Evolutionary conservation across 1,284 basidiomycete genomes (phyloP), one percentile per base, ranked within the genome.

Genomic region (Albatrellus sp.): DNA sequence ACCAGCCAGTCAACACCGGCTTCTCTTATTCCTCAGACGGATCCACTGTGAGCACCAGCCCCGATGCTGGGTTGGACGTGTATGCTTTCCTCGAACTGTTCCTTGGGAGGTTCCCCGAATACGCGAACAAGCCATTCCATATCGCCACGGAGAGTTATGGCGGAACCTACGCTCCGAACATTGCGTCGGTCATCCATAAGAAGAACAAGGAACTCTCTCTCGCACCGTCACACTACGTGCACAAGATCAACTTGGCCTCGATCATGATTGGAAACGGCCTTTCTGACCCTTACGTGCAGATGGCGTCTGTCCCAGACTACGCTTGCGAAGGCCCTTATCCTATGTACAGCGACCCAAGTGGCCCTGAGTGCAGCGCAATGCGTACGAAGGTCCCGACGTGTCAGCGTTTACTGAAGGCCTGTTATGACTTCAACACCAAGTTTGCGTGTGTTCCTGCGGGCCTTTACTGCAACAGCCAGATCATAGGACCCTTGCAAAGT

Each of bases 71-170:
- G 16, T 69, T 77, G 58, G 91, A 96, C 53, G 88, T 94, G 17
- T 90, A 90, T 55, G 87, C 86, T 1, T 94, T 96, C 75, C 69
- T 94, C 42, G 70, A 90, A 56, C 74, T 96, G 37, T 96, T 96
- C 75, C 68, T 92, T 48, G 65, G 70, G 50, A 68, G 80, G 45
- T 80, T 73, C 67, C 72, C 75, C 2, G 56, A 88, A 55, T 90
- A 90, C 58, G 69, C 80, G 4, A 66, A 67, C 39, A 64, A 68
- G 10, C 72, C 76, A 0, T 82, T 87, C 67, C 83, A 86, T 55
- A 59, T 86, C 45, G 80, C 80, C 17, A 82, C 79, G 0, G 82
- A 86, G 60, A 81, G 78, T 51, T 85, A 85, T 52, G 83, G 88
- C 36, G 91, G 91, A 7, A 84, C 74, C 0, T 90, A 88, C 53